These are phyloP conservation scores for Chytridium lagenaria DNA, from an alignment of 371 early-diverging fungal species.

Conservation along the genomic window DNA sequence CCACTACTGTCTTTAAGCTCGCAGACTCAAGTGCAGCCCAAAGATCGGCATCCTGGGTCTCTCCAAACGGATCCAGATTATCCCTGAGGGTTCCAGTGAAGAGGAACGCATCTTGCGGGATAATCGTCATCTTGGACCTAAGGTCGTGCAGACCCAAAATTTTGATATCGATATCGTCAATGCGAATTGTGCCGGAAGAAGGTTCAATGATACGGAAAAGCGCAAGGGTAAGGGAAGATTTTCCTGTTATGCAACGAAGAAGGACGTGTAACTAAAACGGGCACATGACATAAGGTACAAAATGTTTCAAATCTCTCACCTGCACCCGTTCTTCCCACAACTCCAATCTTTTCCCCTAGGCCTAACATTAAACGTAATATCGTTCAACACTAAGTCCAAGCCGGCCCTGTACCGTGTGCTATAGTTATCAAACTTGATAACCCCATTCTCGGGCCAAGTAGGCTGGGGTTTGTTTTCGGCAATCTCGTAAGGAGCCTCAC, in stretches of 20 bases:
- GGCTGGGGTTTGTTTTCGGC: slow-evolving; percentile 37
- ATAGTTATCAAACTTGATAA: slow-evolving; percentile 57
- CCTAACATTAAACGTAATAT: slow-evolving; percentile 46
- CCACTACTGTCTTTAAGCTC: slow-evolving; percentile 71
- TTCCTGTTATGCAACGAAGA: slow-evolving; percentile 78
- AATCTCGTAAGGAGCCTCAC: slow-evolving; percentile 72
- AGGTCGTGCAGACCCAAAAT: slow-evolving; percentile 79
- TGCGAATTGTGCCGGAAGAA: slow-evolving; percentile 68
- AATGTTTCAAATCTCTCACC: slow-evolving; percentile 47
- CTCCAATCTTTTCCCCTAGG: slow-evolving; percentile 58
- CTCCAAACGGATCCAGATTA: slow-evolving; percentile 84
- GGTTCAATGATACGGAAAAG: slow-evolving; percentile 93
- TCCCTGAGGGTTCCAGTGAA: slow-evolving; percentile 63
- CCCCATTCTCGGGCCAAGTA: slow-evolving; percentile 64
- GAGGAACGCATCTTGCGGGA: slow-evolving; percentile 94
- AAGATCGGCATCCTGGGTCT: slow-evolving; percentile 73
- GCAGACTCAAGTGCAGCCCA: slow-evolving; percentile 84
- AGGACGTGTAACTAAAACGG: slow-evolving; percentile 80
- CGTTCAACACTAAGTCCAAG: slow-evolving; percentile 66
- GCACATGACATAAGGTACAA: slow-evolving; percentile 47
- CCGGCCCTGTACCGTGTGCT: slow-evolving; percentile 66
- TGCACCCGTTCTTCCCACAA: slow-evolving; percentile 67
- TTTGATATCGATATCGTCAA: slow-evolving; percentile 87
- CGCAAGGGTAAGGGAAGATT: slow-evolving; percentile 83
- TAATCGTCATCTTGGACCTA: slow-evolving; percentile 69